Percentiles rank a stretch among this genome's conserved stretches.
Evolutionary conservation across 2,329 filamentous ascomycete genomes (phyloP).

Genomic region (Fusarium virguliforme): DNA sequence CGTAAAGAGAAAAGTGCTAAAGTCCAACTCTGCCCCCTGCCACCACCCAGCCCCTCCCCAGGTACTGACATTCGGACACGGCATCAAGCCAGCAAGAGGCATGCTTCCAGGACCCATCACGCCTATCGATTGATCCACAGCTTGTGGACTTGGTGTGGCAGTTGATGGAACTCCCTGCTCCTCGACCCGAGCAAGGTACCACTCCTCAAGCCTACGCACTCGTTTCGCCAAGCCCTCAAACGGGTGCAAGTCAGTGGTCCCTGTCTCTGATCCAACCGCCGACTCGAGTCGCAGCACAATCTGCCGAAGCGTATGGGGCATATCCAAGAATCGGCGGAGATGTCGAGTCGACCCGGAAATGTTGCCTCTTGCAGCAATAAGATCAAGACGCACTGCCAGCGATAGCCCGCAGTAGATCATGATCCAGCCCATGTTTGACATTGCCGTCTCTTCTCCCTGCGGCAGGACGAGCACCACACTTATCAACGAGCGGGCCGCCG

Average conservation of each 20-base stretch:
- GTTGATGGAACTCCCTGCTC: not conserved
- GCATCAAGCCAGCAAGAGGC: not conserved
- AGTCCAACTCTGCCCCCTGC: slow-evolving; percentile 26
- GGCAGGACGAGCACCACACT: slow-evolving; percentile 47
- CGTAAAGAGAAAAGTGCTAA: slow-evolving; percentile 38
- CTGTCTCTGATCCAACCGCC: slow-evolving; percentile 17
- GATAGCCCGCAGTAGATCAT: slow-evolving; percentile 53
- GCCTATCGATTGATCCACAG: not conserved
- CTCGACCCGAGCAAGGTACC: slow-evolving; percentile 32
- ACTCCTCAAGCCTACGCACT: slow-evolving; percentile 36
- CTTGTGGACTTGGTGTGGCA: not conserved
- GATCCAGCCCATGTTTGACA: slow-evolving; percentile 55
- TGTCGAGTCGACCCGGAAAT: slow-evolving; percentile 44
- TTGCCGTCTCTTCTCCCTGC: slow-evolving; percentile 45
- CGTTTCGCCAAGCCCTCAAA: slow-evolving; percentile 47
- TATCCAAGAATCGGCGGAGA: slow-evolving; percentile 49
- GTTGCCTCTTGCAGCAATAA: slow-evolving; percentile 43
- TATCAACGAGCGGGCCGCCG: slow-evolving; percentile 47
- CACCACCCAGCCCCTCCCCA: slow-evolving; percentile 30
- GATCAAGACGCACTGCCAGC: slow-evolving; percentile 51
- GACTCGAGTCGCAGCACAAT: slow-evolving; percentile 49
- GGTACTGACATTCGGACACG: not conserved
- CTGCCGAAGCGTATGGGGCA: slow-evolving; percentile 51
- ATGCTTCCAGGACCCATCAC: not conserved
- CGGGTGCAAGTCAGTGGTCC: slow-evolving; percentile 17